A percentile compares a stretch with the other conserved stretches of the same genome.
These are phyloP conservation scores for Botryotinia globosa DNA, from an alignment of 2,329 filamentous ascomycete species.

Conservation along the genomic window DNA sequence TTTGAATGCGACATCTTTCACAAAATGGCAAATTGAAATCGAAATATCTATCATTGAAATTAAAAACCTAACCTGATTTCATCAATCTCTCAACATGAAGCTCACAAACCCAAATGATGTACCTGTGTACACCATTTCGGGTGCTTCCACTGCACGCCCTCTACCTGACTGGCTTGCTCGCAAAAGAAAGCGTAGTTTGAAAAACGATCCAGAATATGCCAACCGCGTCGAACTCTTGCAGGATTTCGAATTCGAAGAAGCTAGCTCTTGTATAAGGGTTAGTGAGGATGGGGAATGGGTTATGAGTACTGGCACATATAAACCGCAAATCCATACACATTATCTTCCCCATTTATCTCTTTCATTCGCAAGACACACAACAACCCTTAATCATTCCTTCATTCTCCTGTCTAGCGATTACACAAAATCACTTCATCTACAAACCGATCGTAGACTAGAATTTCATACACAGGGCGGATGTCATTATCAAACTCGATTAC, in stretches of 20 bases:
- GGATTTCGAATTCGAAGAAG: conserved; percentile 97
- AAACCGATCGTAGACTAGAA: conserved; percentile 86
- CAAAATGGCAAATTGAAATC: conserved; percentile 3
- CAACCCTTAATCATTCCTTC: conserved; percentile 88
- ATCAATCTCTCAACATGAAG: conserved; percentile 57
- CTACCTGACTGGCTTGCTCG: conserved; percentile 94
- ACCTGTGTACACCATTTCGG: conserved; percentile 92
- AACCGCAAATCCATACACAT: conserved; percentile 88
- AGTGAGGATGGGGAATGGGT: conserved; percentile 97
- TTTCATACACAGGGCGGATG: conserved; percentile 88
- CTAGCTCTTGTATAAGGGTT: conserved; percentile 82
- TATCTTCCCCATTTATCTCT: conserved; percentile 89
- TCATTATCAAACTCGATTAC: conserved; percentile 85
- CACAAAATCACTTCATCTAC: conserved; percentile 89
- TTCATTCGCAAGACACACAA: conserved; percentile 91
- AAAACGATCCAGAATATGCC: conserved; percentile 88
- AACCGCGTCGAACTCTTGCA: conserved; percentile 93
- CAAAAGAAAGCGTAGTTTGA: conserved; percentile 84
- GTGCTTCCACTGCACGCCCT: conserved; percentile 80
- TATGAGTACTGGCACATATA: conserved; percentile 83
- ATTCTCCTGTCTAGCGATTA: conserved; percentile 86
- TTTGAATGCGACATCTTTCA: conserved; percentile 3
- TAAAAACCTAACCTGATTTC: not conserved
- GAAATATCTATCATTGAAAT: not conserved
- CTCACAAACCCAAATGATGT: conserved; percentile 78